Percentiles rank a stretch among this genome's conserved stretches.
These are phyloP conservation scores for Macadamia integrifolia DNA, from an alignment of 164 flowering plant species.

Conservation along the genomic window DNA sequence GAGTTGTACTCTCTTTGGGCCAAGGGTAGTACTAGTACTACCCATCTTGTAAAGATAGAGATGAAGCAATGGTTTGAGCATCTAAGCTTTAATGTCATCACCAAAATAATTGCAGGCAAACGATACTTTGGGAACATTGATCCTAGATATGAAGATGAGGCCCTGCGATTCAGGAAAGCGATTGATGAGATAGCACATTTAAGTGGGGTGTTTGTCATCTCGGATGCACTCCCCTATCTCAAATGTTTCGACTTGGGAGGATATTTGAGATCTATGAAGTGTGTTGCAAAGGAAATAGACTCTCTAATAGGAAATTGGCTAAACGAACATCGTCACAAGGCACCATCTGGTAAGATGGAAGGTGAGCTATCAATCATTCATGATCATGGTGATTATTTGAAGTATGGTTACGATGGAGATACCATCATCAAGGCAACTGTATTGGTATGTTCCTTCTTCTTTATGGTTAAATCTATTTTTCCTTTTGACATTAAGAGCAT, in stretches of 20 bases:
- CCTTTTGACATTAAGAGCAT: too few species aligned
- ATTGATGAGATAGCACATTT: not conserved
- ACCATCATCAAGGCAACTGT: too few species aligned
- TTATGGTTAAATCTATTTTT: too few species aligned
- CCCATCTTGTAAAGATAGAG: constrained; percentile 3
- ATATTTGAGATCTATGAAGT: constrained; percentile 1
- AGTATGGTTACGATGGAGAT: too few species aligned
- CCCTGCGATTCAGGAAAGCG: not conserved
- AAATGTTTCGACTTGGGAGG: constrained; percentile 10
- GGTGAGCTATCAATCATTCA: too few species aligned
- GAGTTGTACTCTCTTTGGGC: not conserved
- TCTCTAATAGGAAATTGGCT: not conserved
- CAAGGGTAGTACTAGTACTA: not conserved
- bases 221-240: constrained; percentile 9
- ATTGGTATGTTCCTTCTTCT: too few species aligned
- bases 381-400: too few species aligned
- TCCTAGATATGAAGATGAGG: not conserved
- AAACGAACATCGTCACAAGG: not conserved
- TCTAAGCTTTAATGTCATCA: constrained; percentile 4
- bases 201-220: not conserved
- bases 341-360: too few species aligned
- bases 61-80: constrained; percentile 5
- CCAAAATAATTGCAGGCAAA: constrained; percentile 8
- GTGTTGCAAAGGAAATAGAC: constrained; percentile 6
- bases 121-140: not conserved